These are phyloP conservation scores for Tulasnella sp. DNA, from an alignment of 768 basidiomycete species.

Conservation along the genomic window DNA sequence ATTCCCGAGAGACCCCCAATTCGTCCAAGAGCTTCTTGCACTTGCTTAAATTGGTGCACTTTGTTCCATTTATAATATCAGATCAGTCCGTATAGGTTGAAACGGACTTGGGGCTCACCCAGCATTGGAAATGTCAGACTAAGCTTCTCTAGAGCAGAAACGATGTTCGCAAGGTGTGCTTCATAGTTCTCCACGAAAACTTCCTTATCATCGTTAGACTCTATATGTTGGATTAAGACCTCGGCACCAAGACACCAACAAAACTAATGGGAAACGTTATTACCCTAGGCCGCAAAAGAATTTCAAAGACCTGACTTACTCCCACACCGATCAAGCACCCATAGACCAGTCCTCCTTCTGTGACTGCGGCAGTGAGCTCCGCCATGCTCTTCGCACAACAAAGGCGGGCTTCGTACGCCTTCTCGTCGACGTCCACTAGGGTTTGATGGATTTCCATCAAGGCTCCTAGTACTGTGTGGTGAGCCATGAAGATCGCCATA, in stretches of 20 bases:
- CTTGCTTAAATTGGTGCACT: background rate
- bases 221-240: slow-evolving; percentile 1
- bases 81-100: background rate
- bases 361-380: background rate
- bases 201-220: background rate
- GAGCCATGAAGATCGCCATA: background rate
- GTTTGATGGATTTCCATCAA: background rate
- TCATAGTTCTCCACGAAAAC: background rate
- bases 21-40: background rate
- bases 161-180: background rate
- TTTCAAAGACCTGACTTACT: background rate
- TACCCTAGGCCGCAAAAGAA: too few species aligned
- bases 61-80: background rate
- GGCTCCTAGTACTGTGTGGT: background rate
- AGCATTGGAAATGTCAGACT: slow-evolving; percentile 3
- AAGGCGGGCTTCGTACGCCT: background rate
- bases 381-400: background rate
- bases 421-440: background rate
- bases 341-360: background rate
- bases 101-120: background rate
- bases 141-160: background rate
- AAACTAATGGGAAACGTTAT: background rate
- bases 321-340: background rate
- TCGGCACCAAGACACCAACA: slow-evolving; percentile 11
- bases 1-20: background rate